A percentile compares a stretch with the other conserved stretches of the same genome.
phyloP scores from a whole-genome alignment of 1,284 basidiomycete species.

The Moesziomyces aphidis region DNA sequence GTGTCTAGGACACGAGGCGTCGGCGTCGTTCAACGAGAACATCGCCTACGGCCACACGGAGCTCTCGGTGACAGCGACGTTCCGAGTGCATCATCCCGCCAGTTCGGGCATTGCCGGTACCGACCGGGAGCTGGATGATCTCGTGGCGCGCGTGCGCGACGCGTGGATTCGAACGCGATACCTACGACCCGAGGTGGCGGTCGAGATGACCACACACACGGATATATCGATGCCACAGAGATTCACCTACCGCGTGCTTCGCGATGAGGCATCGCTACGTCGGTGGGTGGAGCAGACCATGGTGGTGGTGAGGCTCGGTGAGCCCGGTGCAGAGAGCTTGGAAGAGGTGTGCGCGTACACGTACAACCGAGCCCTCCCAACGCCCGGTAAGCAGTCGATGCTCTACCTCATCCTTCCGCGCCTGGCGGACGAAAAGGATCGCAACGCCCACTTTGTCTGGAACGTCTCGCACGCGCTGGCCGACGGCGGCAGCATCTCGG shows the following conservation, averaged over 20 bases:
- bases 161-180: conserved; percentile 31
- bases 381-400: conserved; percentile 38
- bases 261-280: conserved; percentile 20
- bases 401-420: conserved; percentile 29
- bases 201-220: conserved; percentile 30
- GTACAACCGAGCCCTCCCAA: conserved; percentile 28
- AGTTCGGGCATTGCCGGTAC: conserved; percentile 13
- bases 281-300: conserved; percentile 34
- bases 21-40: conserved; percentile 48
- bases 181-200: conserved; percentile 27
- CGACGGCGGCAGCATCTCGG: conserved; percentile 35
- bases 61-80: conserved; percentile 20
- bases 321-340: conserved; percentile 8
- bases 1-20: conserved; percentile 40
- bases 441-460: conserved; percentile 22
- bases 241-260: conserved; percentile 17
- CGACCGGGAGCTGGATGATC: conserved; percentile 25
- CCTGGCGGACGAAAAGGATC: conserved; percentile 7
- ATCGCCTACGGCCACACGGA: conserved; percentile 45
- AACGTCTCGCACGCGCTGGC: conserved; percentile 46
- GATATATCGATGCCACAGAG: conserved; percentile 14
- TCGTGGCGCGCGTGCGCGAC: conserved; percentile 18
- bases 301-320: conserved; percentile 25
- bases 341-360: conserved; percentile 15
- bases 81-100: conserved; percentile 15